phyloP scores from a whole-genome alignment of 2,329 filamentous ascomycete species.

The Aspergillus thermomutatus region DNA sequence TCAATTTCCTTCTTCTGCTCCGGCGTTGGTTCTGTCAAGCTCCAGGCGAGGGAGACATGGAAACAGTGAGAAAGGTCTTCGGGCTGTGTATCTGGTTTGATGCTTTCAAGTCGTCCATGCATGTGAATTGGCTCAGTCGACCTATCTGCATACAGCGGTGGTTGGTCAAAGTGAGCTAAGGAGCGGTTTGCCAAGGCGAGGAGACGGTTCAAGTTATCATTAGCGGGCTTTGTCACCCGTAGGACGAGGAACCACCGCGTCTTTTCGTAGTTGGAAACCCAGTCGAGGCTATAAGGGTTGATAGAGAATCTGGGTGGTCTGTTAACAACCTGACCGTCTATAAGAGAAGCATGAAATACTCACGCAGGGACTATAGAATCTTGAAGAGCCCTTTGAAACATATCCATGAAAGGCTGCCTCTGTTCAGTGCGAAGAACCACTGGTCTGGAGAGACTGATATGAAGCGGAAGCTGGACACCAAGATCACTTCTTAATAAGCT shows the following conservation, averaged over 20 bases:
- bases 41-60: conserved; percentile 90
- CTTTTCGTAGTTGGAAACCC: conserved; percentile 64
- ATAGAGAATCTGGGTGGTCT: conserved; percentile 47
- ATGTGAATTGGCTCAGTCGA: neutral
- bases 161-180: conserved; percentile 61
- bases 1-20: conserved; percentile 37
- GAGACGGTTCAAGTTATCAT: conserved; percentile 59
- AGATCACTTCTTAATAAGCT: conserved; percentile 75
- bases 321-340: neutral
- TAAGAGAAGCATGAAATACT: conserved; percentile 19
- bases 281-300: conserved; percentile 50
- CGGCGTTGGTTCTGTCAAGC: conserved; percentile 53
- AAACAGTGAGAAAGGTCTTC: conserved; percentile 59
- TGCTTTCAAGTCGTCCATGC: neutral
- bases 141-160: conserved; percentile 61
- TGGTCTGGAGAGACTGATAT: conserved; percentile 85
- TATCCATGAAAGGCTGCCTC: conserved; percentile 64
- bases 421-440: conserved; percentile 70
- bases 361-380: conserved; percentile 44
- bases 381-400: conserved; percentile 48
- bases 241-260: conserved; percentile 84
- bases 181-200: conserved; percentile 65
- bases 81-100: neutral
- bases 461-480: conserved; percentile 72
- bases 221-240: conserved; percentile 50